These are phyloP conservation scores for Lophiotrema nucula DNA, from an alignment of 495 filamentous ascomycete genomes.

Conservation along the genomic window DNA sequence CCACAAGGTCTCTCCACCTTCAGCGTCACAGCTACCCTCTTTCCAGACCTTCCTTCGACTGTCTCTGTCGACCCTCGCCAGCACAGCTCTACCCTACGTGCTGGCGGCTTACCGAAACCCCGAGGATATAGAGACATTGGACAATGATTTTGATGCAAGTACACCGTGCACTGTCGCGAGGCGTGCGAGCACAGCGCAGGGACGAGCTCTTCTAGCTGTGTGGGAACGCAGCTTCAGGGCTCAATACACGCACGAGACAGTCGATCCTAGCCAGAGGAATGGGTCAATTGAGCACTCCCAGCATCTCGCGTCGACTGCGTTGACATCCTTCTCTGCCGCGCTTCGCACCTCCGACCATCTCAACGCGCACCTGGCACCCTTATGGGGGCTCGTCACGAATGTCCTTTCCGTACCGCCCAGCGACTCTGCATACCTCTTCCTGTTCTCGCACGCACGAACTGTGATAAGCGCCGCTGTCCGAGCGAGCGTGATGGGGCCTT, in stretches of 20 bases:
- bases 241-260: constrained; percentile 2
- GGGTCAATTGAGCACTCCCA: neutral
- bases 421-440: constrained; percentile 79
- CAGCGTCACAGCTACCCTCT: constrained; percentile 37
- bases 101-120: constrained; percentile 71
- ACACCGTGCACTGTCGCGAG: constrained; percentile 84
- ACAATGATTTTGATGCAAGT: constrained; percentile 83
- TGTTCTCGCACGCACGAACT: constrained; percentile 85
- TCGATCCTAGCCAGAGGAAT: neutral
- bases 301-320: constrained; percentile 4
- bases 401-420: constrained; percentile 60
- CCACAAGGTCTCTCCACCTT: constrained; percentile 48
- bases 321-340: constrained; percentile 27
- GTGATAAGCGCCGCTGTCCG: constrained; percentile 85
- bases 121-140: constrained; percentile 55
- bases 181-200: constrained; percentile 80
- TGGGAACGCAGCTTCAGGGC: constrained; percentile 73
- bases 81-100: constrained; percentile 80
- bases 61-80: constrained; percentile 74
- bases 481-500: constrained; percentile 86
- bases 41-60: constrained; percentile 76
- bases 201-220: constrained; percentile 78
- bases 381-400: constrained; percentile 72
- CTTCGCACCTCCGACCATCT: constrained; percentile 17
- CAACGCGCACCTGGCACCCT: constrained; percentile 69